Evolutionary conservation across 352 stramenopile species (phyloP), one percentile per base, ranked within the genome.

Genomic region (Blastocystis sp.): DNA sequence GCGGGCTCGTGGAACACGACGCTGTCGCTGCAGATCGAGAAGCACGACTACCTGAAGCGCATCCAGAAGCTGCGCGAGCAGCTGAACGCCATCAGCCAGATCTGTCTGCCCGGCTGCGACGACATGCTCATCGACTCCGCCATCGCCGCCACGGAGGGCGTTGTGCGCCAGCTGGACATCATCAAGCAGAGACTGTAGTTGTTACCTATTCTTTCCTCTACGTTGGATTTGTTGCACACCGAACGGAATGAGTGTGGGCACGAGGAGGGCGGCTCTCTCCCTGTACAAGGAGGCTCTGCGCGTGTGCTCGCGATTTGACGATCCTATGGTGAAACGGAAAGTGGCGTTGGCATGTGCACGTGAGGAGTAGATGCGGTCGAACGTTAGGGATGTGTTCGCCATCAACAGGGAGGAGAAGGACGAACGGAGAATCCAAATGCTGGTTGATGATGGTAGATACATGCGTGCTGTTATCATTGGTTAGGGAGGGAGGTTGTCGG

Each of bases 1-100:
- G 68, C 68, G 28, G 68, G 68, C 14, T 61, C 38, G n/a, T 78
- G 68, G 68, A 78, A 78, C 52, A 78, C 68, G 24, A 78, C 68
- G 21, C 68, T 78, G 68, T 88, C 82, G 34, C 43, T 88, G n/a
- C 74, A 89, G 38, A 78, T 89, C 48, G 76, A 87, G 63, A 76
- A 76, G 43, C 76, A 87, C 48, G 63, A 69, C 38, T 87, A 87
- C 45, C 48, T 87, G 65, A 76, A 74, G 62, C 62, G 76, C 14
- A 87, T 87, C 40, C 62, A 87, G 48, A 43, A 57, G 43, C 43
- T 87, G 40, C 62, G 76, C 45, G 62, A 74, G 3, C 57, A 77
- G 42, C 48, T 87, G 1, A 76, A 87, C n/a, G 45, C 24, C 1
- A 68, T 87, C n/a, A 43, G 48, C 4, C 14, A 81, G 62, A 76